Percentiles rank a stretch among this genome's conserved stretches.
phyloP scores from a whole-genome alignment of 1,284 basidiomycete species.

The Fomitopsis palustris region DNA sequence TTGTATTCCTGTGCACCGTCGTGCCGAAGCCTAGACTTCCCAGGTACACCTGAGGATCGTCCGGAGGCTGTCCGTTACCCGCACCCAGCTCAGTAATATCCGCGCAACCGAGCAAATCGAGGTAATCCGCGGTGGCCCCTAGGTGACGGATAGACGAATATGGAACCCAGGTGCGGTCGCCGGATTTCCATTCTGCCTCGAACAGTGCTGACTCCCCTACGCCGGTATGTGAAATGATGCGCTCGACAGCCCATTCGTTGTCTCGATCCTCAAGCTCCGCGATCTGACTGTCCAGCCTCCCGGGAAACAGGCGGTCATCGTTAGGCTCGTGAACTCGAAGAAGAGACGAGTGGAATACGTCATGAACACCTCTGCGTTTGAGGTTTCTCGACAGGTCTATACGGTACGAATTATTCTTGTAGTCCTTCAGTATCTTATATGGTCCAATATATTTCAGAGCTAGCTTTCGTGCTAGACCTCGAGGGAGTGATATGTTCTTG shows the following conservation, averaged over 20 bases:
- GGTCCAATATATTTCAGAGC: slow-evolving; percentile 27
- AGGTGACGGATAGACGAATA: slow-evolving; percentile 13
- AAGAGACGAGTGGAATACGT: slow-evolving; percentile 29
- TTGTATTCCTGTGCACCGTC: no score
- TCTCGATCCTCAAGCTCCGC: slow-evolving; percentile 7
- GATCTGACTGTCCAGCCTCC: slow-evolving; percentile 15
- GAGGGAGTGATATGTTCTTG: slow-evolving; percentile 24
- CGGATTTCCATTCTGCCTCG: slow-evolving; percentile 29
- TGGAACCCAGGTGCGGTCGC: slow-evolving; percentile 31
- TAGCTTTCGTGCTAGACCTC: slow-evolving; percentile 20
- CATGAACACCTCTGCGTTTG: slow-evolving; percentile 22
- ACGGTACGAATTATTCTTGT: slow-evolving; percentile 13
- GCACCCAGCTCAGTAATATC: neutral
- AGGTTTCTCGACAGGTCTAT: slow-evolving; percentile 26
- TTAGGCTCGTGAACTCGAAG: slow-evolving; percentile 25
- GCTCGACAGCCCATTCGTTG: slow-evolving; percentile 30
- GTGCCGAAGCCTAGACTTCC: no score
- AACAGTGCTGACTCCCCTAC: slow-evolving; percentile 21
- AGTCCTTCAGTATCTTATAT: slow-evolving; percentile 6
- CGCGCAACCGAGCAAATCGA: neutral
- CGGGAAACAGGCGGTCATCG: slow-evolving; percentile 28
- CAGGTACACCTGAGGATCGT: slow-evolving; percentile 7
- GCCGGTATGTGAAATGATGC: slow-evolving; percentile 25
- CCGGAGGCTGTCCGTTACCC: slow-evolving; percentile 1
- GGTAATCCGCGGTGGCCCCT: slow-evolving; percentile 18